Conservation (phyloP, 331 rosid species). For the Acacia concinna region DNA sequence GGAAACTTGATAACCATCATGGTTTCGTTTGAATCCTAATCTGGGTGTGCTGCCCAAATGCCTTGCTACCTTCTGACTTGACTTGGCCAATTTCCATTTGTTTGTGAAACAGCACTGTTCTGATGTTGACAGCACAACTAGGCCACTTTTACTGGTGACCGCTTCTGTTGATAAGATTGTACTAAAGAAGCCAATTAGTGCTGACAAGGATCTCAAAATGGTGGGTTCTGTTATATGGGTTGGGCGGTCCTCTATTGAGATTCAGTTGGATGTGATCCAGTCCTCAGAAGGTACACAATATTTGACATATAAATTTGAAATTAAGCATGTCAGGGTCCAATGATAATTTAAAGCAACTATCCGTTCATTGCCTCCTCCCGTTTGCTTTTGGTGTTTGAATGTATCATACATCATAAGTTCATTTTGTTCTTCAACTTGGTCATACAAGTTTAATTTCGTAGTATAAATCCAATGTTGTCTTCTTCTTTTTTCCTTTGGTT, state of each 20-base stretch:
- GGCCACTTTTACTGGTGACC: constrained; percentile 82
- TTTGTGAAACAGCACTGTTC: constrained; percentile 67
- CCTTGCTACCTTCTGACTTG: constrained; percentile 31
- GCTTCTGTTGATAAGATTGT: constrained; percentile 91
- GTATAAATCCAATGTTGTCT: too few species aligned
- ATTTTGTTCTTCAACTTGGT: background rate
- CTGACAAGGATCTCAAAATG: constrained; percentile 64
- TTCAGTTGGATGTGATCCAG: constrained; percentile 72
- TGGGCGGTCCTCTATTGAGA: constrained; percentile 84
- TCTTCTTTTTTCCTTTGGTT: background rate
- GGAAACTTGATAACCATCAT: background rate
- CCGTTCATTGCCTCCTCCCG: background rate
- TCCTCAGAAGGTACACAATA: constrained; percentile 52
- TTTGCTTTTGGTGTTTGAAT: background rate
- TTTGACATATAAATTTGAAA: constrained; percentile 23
- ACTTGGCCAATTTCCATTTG: constrained; percentile 22
- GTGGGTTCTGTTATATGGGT: constrained; percentile 90
- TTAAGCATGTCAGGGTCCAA: background rate
- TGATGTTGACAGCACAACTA: constrained; percentile 64
- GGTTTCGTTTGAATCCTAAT: constrained; percentile 11
- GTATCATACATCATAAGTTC: background rate
- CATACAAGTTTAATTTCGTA: background rate
- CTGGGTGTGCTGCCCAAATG: background rate
- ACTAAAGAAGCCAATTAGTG: constrained; percentile 75
- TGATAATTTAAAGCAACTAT: background rate